Percentiles rank a stretch among this genome's conserved stretches.
Evolutionary conservation across 2,329 filamentous ascomycete genomes (phyloP).

Genomic region (Trichophyton simii): DNA sequence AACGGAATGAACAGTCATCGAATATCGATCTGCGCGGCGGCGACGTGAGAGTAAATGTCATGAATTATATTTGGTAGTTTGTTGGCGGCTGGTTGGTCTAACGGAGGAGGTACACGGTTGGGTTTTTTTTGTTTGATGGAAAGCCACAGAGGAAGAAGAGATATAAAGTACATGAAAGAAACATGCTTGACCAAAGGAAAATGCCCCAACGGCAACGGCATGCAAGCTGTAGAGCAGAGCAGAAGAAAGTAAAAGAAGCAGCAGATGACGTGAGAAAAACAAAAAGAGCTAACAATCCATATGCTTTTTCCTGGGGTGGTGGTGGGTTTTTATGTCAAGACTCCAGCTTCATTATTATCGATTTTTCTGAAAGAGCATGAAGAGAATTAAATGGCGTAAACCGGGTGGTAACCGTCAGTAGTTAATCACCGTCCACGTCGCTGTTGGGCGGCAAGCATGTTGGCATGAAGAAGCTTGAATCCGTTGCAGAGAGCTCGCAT

Average conservation of each 20-base stretch:
- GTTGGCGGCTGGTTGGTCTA: not conserved
- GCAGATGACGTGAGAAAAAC: not conserved
- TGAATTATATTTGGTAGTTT: not conserved
- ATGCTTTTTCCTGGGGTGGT: not conserved
- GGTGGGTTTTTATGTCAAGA: not conserved
- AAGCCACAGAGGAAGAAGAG: not conserved
- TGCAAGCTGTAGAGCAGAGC: not conserved
- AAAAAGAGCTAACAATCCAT: not conserved
- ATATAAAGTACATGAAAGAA: not conserved
- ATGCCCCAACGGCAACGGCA: not conserved
- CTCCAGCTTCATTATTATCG: not conserved
- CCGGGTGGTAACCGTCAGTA: not conserved
- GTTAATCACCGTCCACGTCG: slow-evolving; percentile 6
- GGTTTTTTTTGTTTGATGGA: not conserved
- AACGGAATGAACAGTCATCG: not conserved
- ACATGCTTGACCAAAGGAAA: not conserved
- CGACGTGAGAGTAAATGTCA: not conserved
- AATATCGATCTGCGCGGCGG: not conserved
- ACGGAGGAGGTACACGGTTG: not conserved
- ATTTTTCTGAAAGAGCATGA: not conserved
- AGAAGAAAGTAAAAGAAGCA: not conserved
- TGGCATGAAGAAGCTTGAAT: slow-evolving; percentile 75
- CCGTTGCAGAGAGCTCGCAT: slow-evolving; percentile 94
- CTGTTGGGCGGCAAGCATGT: slow-evolving; percentile 38
- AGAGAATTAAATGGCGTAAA: not conserved